phyloP scores from a whole-genome alignment of 345 rosid genomes.

The Erucastrum elatum region DNA sequence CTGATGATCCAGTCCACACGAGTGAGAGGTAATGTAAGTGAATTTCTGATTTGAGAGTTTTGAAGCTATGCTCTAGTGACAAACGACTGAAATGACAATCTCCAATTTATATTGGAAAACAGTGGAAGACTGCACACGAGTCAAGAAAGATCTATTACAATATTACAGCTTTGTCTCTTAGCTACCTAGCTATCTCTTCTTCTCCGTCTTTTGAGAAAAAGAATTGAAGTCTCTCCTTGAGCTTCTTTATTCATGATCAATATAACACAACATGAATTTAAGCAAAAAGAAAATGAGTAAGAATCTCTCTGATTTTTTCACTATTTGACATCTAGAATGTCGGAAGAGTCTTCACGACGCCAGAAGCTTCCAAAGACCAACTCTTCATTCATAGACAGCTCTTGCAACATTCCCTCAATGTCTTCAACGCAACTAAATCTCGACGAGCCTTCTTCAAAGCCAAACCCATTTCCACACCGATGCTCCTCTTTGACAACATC shows the following conservation, averaged over 20 bases:
- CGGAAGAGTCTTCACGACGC: conserved; percentile 45
- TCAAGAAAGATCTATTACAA: conserved; percentile 9
- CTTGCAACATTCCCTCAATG: conserved; percentile 60
- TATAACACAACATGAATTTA: background rate
- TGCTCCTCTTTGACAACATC: conserved; percentile 14
- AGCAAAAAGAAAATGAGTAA: background rate
- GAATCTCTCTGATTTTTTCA: background rate
- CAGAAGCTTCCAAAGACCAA: conserved; percentile 91
- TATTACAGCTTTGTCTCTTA: background rate
- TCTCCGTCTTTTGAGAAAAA: too few relatives aligned
- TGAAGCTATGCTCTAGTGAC: too few relatives aligned
- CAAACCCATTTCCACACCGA: conserved; percentile 2
- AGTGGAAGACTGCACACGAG: background rate
- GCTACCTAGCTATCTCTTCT: background rate
- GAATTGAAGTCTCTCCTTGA: too few relatives aligned
- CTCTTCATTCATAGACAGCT: conserved; percentile 52
- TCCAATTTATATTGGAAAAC: background rate
- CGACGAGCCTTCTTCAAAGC: conserved; percentile 8
- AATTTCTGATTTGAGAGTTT: too few relatives aligned
- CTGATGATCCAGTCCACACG: too few relatives aligned
- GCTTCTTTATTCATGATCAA: background rate
- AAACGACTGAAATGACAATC: too few relatives aligned
- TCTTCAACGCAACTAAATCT: conserved; percentile 47
- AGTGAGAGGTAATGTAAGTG: too few relatives aligned
- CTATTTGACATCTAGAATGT: conserved; percentile 10